These are phyloP conservation scores for Trifolium subterraneum DNA, from an alignment of 306 rosid genomes.

Conservation along the genomic window DNA sequence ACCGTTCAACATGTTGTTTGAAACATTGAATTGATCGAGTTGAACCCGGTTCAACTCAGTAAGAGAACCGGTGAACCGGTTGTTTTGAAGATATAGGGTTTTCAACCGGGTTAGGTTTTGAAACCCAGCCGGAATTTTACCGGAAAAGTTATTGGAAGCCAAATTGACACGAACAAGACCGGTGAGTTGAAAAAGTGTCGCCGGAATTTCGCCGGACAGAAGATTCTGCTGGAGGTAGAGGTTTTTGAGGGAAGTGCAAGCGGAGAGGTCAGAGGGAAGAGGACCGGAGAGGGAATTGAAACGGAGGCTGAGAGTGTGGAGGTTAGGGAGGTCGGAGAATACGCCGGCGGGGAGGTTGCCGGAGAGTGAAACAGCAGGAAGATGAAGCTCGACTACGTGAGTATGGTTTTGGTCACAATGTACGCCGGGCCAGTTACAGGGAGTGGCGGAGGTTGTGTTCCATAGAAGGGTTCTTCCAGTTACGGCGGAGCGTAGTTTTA, in stretches of 20 bases:
- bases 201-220: conserved; percentile 61
- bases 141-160: conserved; percentile 60
- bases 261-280: conserved; percentile 57
- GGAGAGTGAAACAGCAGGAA: conserved; percentile 63
- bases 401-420: conserved; percentile 44
- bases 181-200: conserved; percentile 41
- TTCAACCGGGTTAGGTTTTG: conserved; percentile 53
- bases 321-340: conserved; percentile 49
- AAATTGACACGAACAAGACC: conserved; percentile 57
- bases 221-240: conserved; percentile 62
- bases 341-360: conserved; percentile 59
- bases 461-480: conserved; percentile 57
- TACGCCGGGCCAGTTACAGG: conserved; percentile 65
- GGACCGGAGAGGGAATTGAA: conserved; percentile 58
- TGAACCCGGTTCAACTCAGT: conserved; percentile 38
- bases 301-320: conserved; percentile 66
- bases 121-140: conserved; percentile 47
- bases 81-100: conserved; percentile 58
- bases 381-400: conserved; percentile 51
- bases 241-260: conserved; percentile 53
- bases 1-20: conserved; percentile 59
- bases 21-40: conserved; percentile 63
- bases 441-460: conserved; percentile 35
- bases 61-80: conserved; percentile 52
- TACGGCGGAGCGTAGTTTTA: conserved; percentile 54